Conservation (phyloP, 2,329 filamentous ascomycete species). For the Verticillium zaregamsianum region DNA sequence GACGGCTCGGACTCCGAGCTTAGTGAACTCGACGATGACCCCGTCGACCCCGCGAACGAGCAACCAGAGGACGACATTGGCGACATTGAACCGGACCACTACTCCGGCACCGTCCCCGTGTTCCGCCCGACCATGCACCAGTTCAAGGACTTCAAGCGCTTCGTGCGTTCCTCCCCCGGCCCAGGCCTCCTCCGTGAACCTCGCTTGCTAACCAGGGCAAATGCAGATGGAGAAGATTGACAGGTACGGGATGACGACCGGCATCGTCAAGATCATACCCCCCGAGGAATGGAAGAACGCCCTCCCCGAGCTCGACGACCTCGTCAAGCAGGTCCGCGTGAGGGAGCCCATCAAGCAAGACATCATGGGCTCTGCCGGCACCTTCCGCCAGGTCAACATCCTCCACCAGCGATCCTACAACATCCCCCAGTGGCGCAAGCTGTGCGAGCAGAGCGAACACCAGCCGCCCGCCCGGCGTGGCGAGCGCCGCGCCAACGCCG, state of each 20-base stretch:
- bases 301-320: conserved; percentile 73
- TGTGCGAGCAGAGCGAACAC: conserved; percentile 93
- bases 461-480: conserved; percentile 90
- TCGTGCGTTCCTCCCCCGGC: conserved; percentile 51
- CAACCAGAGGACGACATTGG: conserved; percentile 58
- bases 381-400: conserved; percentile 95
- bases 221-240: conserved; percentile 74
- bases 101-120: conserved; percentile 86
- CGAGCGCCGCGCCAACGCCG: conserved; percentile 64
- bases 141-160: conserved; percentile 89
- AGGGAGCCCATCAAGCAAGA: conserved; percentile 98
- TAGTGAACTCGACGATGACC: conserved; percentile 59
- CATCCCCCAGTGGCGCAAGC: conserved; percentile 87
- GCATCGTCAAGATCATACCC: conserved; percentile 93
- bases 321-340: conserved; percentile 86
- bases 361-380: conserved; percentile 92
- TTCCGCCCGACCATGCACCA: conserved; percentile 95
- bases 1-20: conserved; percentile 62
- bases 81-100: conserved; percentile 80
- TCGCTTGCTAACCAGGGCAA: not conserved
- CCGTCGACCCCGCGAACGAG: conserved; percentile 19
- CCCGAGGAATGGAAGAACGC: conserved; percentile 88
- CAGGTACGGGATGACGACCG: conserved; percentile 93
- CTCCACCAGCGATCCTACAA: conserved; percentile 96
- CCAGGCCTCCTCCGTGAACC: not conserved